Conservation (phyloP, 352 stramenopile species). For the Globisporangium splendens region DNA sequence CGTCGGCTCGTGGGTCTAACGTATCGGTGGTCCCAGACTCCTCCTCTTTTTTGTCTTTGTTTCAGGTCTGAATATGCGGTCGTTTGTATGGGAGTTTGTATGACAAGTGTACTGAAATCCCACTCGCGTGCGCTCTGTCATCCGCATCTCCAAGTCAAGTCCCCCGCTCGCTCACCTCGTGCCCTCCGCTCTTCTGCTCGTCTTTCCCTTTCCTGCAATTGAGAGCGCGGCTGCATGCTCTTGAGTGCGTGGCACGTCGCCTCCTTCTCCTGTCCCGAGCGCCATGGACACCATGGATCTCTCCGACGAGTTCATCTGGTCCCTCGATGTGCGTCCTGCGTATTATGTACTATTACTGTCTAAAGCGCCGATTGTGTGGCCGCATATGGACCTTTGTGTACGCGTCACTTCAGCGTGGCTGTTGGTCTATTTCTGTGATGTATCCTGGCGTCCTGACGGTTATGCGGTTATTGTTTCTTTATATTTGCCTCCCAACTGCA, state of each 20-base stretch:
- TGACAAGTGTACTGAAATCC: slow-evolving; percentile 5
- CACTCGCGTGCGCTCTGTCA: not conserved
- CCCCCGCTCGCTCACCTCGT: too few species aligned
- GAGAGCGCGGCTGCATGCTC: slow-evolving; percentile 11
- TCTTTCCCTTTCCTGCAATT: not conserved
- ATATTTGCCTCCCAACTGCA: slow-evolving; percentile 9
- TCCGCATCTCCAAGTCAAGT: not conserved
- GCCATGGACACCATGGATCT: slow-evolving; percentile 40
- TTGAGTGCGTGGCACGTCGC: not conserved
- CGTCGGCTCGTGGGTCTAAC: not conserved
- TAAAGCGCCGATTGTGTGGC: too few species aligned
- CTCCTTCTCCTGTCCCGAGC: not conserved
- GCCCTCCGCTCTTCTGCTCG: not conserved
- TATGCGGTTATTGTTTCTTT: slow-evolving; percentile 7
- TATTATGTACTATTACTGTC: too few species aligned
- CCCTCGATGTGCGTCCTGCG: slow-evolving; percentile 69
- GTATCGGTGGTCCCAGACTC: not conserved
- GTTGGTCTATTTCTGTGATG: too few species aligned
- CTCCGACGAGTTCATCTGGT: slow-evolving; percentile 67
- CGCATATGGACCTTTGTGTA: slow-evolving; percentile 1
- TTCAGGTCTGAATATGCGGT: slow-evolving; percentile 1
- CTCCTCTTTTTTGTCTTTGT: slow-evolving; percentile 2
- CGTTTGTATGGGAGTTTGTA: slow-evolving; percentile 9
- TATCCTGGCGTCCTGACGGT: slow-evolving; percentile 3
- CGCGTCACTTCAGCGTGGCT: too few species aligned